A percentile compares a stretch with the other conserved stretches of the same genome.
Conservation (phyloP, 2,329 filamentous ascomycete genomes). For the Plectosphaerella plurivora region DNA sequence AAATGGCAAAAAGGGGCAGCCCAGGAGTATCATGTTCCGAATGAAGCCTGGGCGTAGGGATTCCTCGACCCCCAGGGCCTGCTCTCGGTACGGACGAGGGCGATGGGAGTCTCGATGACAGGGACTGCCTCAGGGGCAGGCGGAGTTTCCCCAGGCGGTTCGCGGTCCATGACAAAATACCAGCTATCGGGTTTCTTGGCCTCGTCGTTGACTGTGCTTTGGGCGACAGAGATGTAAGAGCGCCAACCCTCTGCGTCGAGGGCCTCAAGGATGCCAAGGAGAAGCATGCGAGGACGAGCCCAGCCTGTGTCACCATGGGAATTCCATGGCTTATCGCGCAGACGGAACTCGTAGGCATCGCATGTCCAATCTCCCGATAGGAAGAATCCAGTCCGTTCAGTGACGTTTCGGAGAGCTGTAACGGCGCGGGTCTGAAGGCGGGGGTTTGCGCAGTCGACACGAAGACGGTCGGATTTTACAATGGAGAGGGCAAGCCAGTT, state of each 20-base stretch:
- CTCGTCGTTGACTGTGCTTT: constrained; percentile 12
- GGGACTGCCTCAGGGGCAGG: too few relatives aligned
- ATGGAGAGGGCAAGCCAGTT: background rate
- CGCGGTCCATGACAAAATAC: constrained; percentile 12
- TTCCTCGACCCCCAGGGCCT: background rate
- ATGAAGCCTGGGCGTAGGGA: background rate
- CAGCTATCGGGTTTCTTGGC: constrained; percentile 13
- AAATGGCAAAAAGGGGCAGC: too few relatives aligned
- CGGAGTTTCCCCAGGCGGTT: background rate
- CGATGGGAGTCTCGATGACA: background rate
- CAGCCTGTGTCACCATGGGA: constrained; percentile 6
- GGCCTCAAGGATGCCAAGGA: constrained; percentile 13
- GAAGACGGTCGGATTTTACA: background rate
- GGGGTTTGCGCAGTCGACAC: background rate
- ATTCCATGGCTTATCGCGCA: constrained; percentile 14
- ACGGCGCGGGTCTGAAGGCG: background rate
- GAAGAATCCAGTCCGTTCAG: constrained; percentile 6
- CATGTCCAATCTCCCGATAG: constrained; percentile 11
- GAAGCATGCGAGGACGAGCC: constrained; percentile 11
- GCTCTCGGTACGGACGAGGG: too few relatives aligned
- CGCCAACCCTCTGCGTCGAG: constrained; percentile 14
- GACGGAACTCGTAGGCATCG: constrained; percentile 15
- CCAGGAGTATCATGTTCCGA: too few relatives aligned
- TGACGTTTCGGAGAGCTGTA: background rate
- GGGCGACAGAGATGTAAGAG: constrained; percentile 9